Base-by-base conservation (phyloP, 2,329 filamentous ascomycete genomes). In the Diaporthe longicolla region DNA sequence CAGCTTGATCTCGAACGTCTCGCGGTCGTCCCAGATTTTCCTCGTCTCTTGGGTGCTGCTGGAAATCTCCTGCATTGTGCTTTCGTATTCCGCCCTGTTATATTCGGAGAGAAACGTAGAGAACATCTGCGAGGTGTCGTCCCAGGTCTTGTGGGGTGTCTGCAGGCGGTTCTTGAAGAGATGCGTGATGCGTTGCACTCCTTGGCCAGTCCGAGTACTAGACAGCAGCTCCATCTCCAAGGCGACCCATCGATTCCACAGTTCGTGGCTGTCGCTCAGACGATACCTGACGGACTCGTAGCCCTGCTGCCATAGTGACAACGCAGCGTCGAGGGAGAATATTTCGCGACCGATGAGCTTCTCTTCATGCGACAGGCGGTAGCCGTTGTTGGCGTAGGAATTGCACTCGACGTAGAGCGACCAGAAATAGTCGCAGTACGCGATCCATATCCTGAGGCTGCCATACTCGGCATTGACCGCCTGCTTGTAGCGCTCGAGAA, bases 211-310 rank as follows among this genome's bases (percentile, higher is more conserved):
- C 78, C 85, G 82, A 70, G 88, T 84, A 83, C 85, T 86, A 35
- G 85, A 87, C 26, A 95, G 87, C 77, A 93, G 89, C 77, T 93
- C 90, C 81, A 93, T 87, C 80, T 95, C 88, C 61, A 95, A 88
- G 71, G 92, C 90, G 57, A 94, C 87, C 88, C 93, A 96, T 76
- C 92, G 91, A 80, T 95, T 90, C 94, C 94, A 97, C 15, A 97
- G 88, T 73, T 91, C 83, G 80, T 95, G 92, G 79, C 94, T 96
- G 81, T 95, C 93, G 79, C 90, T 90, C 73, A 97, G 85, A 75
- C 93, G 92, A 82, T 92, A 94, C 80, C 92, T 90, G 70, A 94
- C 93, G 55, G 91, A 89, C 75, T 92, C 88, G 77, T 94, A 91
- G 48, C 90, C 94, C 78, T 93, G 88, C 80, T 92, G 90, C 89